These are phyloP conservation scores for Psophocarpus tetragonolobus DNA, from an alignment of 306 rosid species.

Conservation along the genomic window DNA sequence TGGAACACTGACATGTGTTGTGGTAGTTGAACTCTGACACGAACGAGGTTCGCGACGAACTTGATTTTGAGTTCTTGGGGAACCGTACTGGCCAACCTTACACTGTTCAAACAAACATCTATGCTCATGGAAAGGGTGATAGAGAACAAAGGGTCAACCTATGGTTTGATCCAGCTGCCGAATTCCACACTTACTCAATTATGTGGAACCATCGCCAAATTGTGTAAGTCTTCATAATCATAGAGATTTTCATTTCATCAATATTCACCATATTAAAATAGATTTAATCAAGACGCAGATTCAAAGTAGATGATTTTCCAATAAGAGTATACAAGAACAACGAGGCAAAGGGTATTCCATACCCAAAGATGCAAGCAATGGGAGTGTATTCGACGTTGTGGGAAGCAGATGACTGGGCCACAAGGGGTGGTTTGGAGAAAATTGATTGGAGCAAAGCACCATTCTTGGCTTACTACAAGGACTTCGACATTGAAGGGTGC, in stretches of 20 bases:
- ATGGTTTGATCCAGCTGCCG: constrained; percentile 88
- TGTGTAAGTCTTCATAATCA: no score
- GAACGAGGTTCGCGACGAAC: constrained; percentile 65
- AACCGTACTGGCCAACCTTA: constrained; percentile 87
- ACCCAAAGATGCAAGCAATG: constrained; percentile 76
- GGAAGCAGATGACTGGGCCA: constrained; percentile 98
- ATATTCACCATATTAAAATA: no score
- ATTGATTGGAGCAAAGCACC: constrained; percentile 94
- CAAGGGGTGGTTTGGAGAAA: constrained; percentile 97
- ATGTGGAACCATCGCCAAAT: constrained; percentile 68
- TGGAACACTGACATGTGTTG: neutral
- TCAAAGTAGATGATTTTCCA: constrained; percentile 71
- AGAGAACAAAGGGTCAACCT: constrained; percentile 89
- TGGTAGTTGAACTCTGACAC: constrained; percentile 77
- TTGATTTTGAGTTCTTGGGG: constrained; percentile 95
- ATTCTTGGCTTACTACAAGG: constrained; percentile 75
- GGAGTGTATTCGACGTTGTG: constrained; percentile 85
- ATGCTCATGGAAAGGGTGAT: constrained; percentile 79
- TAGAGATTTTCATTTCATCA: no score
- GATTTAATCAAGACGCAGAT: no score
- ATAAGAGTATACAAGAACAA: constrained; percentile 90
- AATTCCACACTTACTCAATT: constrained; percentile 81
- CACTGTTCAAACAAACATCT: constrained; percentile 92
- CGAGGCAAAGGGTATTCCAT: constrained; percentile 71
- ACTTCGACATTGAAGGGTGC: constrained; percentile 91